Conservation (phyloP, 2,329 filamentous ascomycete species). For the Dothideomycetes sp. region DNA sequence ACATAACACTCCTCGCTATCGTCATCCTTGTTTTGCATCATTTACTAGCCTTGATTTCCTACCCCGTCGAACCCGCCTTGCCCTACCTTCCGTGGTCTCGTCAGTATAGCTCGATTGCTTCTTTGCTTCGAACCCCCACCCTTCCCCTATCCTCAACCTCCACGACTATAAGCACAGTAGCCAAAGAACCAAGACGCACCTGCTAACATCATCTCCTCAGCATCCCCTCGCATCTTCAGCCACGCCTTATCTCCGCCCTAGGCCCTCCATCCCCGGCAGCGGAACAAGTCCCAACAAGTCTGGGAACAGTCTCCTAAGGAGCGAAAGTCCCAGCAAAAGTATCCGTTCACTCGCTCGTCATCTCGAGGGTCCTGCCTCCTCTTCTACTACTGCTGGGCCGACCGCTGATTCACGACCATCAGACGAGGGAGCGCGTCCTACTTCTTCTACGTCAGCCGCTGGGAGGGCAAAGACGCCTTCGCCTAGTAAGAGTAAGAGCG, state of each 20-base stretch:
- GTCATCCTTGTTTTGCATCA: background rate
- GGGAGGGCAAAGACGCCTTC: background rate
- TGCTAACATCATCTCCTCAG: too few relatives aligned
- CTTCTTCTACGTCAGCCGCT: too few relatives aligned
- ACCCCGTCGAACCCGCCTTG: background rate
- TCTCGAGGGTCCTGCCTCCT: background rate
- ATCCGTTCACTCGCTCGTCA: slow-evolving; percentile 7
- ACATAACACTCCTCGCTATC: background rate
- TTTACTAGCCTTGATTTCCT: background rate
- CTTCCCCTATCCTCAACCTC: too few relatives aligned
- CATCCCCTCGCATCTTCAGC: slow-evolving; percentile 1
- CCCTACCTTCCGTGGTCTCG: background rate
- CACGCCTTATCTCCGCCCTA: background rate
- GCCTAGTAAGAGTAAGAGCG: background rate
- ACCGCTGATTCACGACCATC: too few relatives aligned
- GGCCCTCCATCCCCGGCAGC: background rate
- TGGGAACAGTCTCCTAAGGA: background rate
- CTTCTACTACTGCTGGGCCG: background rate
- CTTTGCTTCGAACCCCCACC: too few relatives aligned
- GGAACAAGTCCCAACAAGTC: too few relatives aligned
- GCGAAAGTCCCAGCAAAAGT: slow-evolving; percentile 3
- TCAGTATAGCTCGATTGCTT: too few relatives aligned
- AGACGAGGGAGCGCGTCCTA: too few relatives aligned
- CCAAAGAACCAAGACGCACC: too few relatives aligned
- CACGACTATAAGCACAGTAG: too few relatives aligned